Evolutionary conservation across 805 yeast genomes (phyloP), one percentile per base, ranked within the genome.

Genomic region (Clavispora fructus): DNA sequence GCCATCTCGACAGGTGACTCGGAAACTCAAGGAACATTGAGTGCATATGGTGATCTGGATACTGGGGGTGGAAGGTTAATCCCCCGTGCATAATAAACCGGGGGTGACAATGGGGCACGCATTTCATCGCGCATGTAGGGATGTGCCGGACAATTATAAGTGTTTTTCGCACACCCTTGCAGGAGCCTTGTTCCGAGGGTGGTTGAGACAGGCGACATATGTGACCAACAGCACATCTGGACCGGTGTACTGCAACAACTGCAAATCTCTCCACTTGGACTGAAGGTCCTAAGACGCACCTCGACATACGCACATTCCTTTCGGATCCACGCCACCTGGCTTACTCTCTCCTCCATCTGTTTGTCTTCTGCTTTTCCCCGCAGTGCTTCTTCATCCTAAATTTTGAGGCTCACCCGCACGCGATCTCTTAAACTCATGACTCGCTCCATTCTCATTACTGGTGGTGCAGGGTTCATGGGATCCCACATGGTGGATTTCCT

Each of bases 381-480:
- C 32, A n/a, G 16, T 31, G 4, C 35, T n/a, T 31, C 4, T 31
- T 31, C 16, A 6, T 10, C 11, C 32, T 12, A 2, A 12, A 29
- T 29, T 29, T 29, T 11, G 32, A 10, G 7, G 11, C 29, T 2
- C 6, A 2, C 4, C 11, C 3, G 11, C 29, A 10, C 29, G 29
- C 9, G n/a, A 10, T n/a, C 10, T n/a, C 8, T 27, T 7, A 6
- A 27, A 16, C 23, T 26, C 17, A 39, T 39, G 41, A 39, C 31
- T 8, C 23, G 14, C 9, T 7, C 35, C 3, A 30, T 76, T 10
- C 59, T 78, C 28, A 73, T 79, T 6, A 73, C 83, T 7, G 83
- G 83, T 7, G 83, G 82, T 1, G 78, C 79, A 6, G 84, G 84
- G 1, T 79, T 79, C 49, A 72, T 79, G 48, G 83, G 82, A 4